phyloP scores from a whole-genome alignment of 1,284 basidiomycete species.

The Melanopsichium pennsylvanicum region DNA sequence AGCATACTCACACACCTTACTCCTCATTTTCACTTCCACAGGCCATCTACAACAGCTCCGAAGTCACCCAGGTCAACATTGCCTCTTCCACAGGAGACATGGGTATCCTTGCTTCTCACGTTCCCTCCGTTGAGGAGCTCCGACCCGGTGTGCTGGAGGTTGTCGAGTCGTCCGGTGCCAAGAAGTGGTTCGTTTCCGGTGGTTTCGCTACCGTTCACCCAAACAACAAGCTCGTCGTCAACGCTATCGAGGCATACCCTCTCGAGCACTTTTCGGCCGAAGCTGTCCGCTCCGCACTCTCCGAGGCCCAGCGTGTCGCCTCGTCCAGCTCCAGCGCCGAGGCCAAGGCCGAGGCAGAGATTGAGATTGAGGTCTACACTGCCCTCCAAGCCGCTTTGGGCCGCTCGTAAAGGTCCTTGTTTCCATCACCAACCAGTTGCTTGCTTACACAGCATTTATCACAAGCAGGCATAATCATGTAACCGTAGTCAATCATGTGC shows the following conservation, averaged over 20 bases:
- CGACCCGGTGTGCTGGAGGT: slow-evolving; percentile 64
- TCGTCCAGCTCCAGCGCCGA: slow-evolving; percentile 85
- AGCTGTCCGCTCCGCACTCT: slow-evolving; percentile 85
- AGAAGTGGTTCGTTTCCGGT: slow-evolving; percentile 76
- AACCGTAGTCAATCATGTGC: no score
- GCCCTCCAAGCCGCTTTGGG: slow-evolving; percentile 84
- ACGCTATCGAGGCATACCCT: slow-evolving; percentile 94
- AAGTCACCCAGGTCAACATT: slow-evolving; percentile 63
- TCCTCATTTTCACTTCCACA: slow-evolving; percentile 1
- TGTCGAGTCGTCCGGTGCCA: slow-evolving; percentile 59
- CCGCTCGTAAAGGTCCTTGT: slow-evolving; percentile 43
- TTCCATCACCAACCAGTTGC: not conserved
- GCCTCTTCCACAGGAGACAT: slow-evolving; percentile 61
- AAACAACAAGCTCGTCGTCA: slow-evolving; percentile 95
- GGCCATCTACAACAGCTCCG: slow-evolving; percentile 57
- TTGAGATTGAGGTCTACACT: slow-evolving; percentile 97
- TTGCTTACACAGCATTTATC: no score
- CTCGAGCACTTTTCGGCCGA: slow-evolving; percentile 88
- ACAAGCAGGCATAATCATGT: no score
- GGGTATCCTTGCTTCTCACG: slow-evolving; percentile 65
- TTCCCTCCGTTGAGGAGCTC: slow-evolving; percentile 64
- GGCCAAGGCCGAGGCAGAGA: slow-evolving; percentile 90
- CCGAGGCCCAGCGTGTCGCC: slow-evolving; percentile 85
- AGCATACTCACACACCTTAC: slow-evolving; percentile 5
- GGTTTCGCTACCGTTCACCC: slow-evolving; percentile 98